Evolutionary conservation across 805 yeast species (phyloP).

Genomic region (Schizosaccharomyces cryophilus): DNA sequence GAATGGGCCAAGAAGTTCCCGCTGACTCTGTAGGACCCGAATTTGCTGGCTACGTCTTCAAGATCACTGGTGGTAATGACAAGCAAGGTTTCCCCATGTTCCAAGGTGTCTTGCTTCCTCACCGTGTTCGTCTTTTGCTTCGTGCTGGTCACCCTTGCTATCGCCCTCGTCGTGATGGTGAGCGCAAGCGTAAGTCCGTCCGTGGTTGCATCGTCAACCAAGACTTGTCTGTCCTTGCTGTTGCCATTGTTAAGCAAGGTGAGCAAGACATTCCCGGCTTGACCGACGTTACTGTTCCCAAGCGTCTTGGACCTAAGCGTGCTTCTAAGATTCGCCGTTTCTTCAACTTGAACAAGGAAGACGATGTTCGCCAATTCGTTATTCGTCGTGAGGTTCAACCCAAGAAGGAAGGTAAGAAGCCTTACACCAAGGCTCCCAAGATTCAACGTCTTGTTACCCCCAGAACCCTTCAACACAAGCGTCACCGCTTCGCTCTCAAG

Average conservation of each 20-base stretch:
- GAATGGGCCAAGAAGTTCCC: slow-evolving; percentile 98
- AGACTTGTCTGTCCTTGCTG: slow-evolving; percentile 87
- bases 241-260: slow-evolving; percentile 91
- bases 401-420: slow-evolving; percentile 78
- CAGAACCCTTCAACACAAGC: slow-evolving; percentile 97
- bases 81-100: slow-evolving; percentile 99
- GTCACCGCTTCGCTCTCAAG: slow-evolving; percentile 83
- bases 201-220: slow-evolving; percentile 97
- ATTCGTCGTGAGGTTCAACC: slow-evolving; percentile 74
- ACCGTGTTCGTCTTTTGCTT: slow-evolving; percentile 91
- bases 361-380: slow-evolving; percentile 75
- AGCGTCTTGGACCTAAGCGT: slow-evolving; percentile 99
- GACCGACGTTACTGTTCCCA: slow-evolving; percentile 84
- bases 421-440: slow-evolving; percentile 99
- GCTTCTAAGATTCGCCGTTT: slow-evolving; percentile 99
- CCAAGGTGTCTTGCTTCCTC: slow-evolving; percentile 97
- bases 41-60: slow-evolving; percentile 97
- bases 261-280: slow-evolving; percentile 87
- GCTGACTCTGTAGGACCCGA: slow-evolving; percentile 97
- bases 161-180: slow-evolving; percentile 99
- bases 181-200: slow-evolving; percentile 99
- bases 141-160: slow-evolving; percentile 91
- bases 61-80: slow-evolving; percentile 99
- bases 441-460: slow-evolving; percentile 98
- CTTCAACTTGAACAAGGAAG: slow-evolving; percentile 92